phyloP scores from a whole-genome alignment of 257 asterid species.

The Cruciata laevipes region DNA sequence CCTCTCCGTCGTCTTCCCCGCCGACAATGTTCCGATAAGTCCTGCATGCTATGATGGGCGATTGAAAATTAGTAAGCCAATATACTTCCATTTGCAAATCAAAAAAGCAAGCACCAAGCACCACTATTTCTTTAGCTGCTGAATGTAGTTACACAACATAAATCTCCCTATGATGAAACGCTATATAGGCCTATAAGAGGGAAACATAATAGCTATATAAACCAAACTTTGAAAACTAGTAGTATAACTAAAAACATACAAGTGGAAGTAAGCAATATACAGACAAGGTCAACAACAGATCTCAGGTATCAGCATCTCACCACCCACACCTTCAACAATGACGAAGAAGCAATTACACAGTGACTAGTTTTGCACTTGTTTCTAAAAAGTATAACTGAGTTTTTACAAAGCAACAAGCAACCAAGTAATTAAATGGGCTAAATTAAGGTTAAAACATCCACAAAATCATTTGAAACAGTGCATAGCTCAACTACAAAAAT shows the following conservation, averaged over 20 bases:
- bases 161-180: conserved; percentile 11
- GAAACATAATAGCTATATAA: neutral
- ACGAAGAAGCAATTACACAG: no score
- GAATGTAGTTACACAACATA: conserved; percentile 10
- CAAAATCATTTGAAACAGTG: no score
- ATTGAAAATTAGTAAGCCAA: neutral
- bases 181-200: neutral
- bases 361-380: no score
- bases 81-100: conserved; percentile 11
- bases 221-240: neutral
- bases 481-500: no score
- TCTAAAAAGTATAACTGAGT: no score
- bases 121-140: conserved; percentile 6
- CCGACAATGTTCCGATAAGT: no score
- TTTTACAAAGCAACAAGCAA: no score
- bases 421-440: no score
- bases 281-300: neutral
- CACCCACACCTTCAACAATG: conserved; percentile 52
- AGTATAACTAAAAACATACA: no score
- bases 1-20: no score
- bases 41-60: neutral
- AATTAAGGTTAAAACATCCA: no score
- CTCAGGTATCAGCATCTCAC: conserved; percentile 48
- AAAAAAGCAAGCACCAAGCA: conserved; percentile 2
- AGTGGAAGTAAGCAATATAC: neutral